These are phyloP conservation scores for Tarenaya hassleriana DNA, from an alignment of 345 rosid genomes.

Conservation along the genomic window DNA sequence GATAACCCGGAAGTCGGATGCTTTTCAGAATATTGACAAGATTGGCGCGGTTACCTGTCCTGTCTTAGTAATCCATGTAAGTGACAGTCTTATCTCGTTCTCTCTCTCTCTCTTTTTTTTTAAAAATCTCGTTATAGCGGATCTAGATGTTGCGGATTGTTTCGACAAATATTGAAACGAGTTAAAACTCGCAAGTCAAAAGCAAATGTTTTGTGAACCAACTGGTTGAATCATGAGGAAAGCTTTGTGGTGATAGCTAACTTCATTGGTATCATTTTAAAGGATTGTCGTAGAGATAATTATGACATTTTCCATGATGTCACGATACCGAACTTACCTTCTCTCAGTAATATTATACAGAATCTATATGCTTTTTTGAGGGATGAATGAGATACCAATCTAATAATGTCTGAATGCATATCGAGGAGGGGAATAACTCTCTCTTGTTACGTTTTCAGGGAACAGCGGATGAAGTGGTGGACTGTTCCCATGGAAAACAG, in stretches of 20 bases:
- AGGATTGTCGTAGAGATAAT: too few relatives aligned
- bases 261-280: too few relatives aligned
- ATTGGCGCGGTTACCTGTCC: conserved; percentile 65
- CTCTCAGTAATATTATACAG: neutral
- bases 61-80: conserved; percentile 80
- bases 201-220: too few relatives aligned
- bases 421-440: conserved; percentile 6
- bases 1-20: neutral
- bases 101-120: neutral
- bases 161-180: too few relatives aligned
- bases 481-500: conserved; percentile 79
- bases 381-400: neutral
- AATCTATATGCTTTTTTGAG: neutral
- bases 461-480: conserved; percentile 83
- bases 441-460: conserved; percentile 42
- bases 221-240: neutral
- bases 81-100: conserved; percentile 21
- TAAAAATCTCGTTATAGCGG: neutral
- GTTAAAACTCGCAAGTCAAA: too few relatives aligned
- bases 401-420: conserved; percentile 6
- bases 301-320: too few relatives aligned
- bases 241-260: too few relatives aligned
- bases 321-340: too few relatives aligned
- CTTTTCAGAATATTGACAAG: conserved; percentile 76
- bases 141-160: too few relatives aligned